Percentiles rank a stretch among this genome's conserved stretches.
phyloP scores from a whole-genome alignment of 2,329 filamentous ascomycete species.

The Phyllosticta ampelicida region DNA sequence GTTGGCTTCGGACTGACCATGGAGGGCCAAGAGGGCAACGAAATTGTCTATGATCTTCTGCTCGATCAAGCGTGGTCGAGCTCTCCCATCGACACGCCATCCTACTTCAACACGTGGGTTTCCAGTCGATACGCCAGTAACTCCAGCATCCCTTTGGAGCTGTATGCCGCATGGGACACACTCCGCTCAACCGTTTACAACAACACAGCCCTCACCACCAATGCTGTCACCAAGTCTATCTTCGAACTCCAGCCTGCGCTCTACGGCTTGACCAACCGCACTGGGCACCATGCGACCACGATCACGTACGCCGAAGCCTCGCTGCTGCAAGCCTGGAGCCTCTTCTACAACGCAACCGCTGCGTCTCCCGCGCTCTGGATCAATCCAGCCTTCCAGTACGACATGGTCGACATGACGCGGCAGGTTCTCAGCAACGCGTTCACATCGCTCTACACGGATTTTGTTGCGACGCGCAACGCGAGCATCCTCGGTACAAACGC shows the following conservation, averaged over 20 bases:
- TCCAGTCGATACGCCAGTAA: slow-evolving; percentile 29
- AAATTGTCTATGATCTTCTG: slow-evolving; percentile 42
- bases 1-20: slow-evolving; percentile 40
- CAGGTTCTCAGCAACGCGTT: slow-evolving; percentile 41
- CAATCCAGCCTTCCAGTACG: slow-evolving; percentile 35
- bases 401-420: slow-evolving; percentile 40
- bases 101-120: slow-evolving; percentile 40
- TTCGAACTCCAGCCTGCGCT: slow-evolving; percentile 36
- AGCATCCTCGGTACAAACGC: slow-evolving; percentile 7
- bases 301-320: slow-evolving; percentile 32
- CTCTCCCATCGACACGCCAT: slow-evolving; percentile 32
- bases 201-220: slow-evolving; percentile 36
- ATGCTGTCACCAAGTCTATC: slow-evolving; percentile 35
- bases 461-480: slow-evolving; percentile 25
- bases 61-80: slow-evolving; percentile 42
- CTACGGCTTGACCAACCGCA: slow-evolving; percentile 28
- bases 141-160: slow-evolving; percentile 4
- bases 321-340: slow-evolving; percentile 31
- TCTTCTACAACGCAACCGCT: slow-evolving; percentile 28
- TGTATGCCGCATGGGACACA: slow-evolving; percentile 38
- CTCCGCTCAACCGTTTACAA: slow-evolving; percentile 38
- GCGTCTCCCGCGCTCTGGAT: slow-evolving; percentile 27
- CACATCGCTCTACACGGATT: slow-evolving; percentile 26
- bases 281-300: slow-evolving; percentile 32
- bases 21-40: slow-evolving; percentile 44